phyloP scores from a whole-genome alignment of 1,284 basidiomycete species.

The Erythrobasidium hasegawianum region DNA sequence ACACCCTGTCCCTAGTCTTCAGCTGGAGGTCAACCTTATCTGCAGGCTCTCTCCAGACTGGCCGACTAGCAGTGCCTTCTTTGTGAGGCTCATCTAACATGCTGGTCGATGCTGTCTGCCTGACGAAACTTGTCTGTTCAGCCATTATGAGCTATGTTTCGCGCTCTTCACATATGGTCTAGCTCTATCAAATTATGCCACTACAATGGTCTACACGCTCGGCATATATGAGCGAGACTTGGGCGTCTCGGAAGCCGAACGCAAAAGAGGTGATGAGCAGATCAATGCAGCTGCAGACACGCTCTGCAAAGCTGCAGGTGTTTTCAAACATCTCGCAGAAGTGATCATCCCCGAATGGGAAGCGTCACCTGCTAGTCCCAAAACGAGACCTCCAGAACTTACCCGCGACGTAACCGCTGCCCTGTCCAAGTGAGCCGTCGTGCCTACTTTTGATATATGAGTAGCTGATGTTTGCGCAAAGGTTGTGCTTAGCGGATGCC shows the following conservation, averaged over 20 bases:
- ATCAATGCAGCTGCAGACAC: slow-evolving; percentile 76
- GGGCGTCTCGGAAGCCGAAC: slow-evolving; percentile 63
- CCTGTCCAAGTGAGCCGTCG: slow-evolving; percentile 70
- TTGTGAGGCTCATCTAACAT: slow-evolving; percentile 55
- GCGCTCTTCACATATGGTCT: slow-evolving; percentile 77
- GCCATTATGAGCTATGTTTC: slow-evolving; percentile 66
- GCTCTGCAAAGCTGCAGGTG: slow-evolving; percentile 75
- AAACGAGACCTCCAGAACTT: slow-evolving; percentile 64
- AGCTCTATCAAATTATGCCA: slow-evolving; percentile 77
- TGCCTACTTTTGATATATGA: no score
- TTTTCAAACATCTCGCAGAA: slow-evolving; percentile 70
- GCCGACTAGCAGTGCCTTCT: slow-evolving; percentile 37
- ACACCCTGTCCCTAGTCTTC: slow-evolving; percentile 59
- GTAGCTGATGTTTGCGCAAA: slow-evolving; percentile 51
- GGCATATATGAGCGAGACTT: slow-evolving; percentile 72
- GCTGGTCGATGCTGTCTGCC: slow-evolving; percentile 55
- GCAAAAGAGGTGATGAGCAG: slow-evolving; percentile 75
- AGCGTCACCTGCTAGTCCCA: slow-evolving; percentile 49
- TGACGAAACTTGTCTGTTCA: slow-evolving; percentile 24
- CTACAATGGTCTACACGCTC: slow-evolving; percentile 64
- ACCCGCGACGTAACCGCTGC: slow-evolving; percentile 70
- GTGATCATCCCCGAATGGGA: slow-evolving; percentile 69
- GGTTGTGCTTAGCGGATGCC: slow-evolving; percentile 84
- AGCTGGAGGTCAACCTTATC: slow-evolving; percentile 83
- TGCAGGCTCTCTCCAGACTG: slow-evolving; percentile 57